A percentile compares a stretch with the other conserved stretches of the same genome.
phyloP scores from a whole-genome alignment of 805 yeast species.

The Torulaspora microellipsoides region DNA sequence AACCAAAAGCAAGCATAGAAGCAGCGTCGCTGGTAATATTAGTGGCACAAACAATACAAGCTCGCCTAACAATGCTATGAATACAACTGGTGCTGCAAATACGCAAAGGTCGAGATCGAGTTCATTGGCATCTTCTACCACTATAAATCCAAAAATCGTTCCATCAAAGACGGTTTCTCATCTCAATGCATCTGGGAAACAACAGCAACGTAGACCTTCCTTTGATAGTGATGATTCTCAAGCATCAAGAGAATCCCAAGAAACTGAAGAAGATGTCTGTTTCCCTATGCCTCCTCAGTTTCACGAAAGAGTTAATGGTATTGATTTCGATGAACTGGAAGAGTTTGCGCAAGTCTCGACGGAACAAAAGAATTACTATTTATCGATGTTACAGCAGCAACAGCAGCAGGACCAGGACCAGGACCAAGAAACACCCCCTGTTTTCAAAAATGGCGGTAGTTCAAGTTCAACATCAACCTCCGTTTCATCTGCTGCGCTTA shows the following conservation, averaged over 20 bases:
- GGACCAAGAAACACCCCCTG: background rate
- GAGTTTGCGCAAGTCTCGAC: slow-evolving; percentile 63
- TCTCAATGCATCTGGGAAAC: slow-evolving; percentile 2
- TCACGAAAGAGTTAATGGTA: slow-evolving; percentile 60
- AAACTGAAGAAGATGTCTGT: slow-evolving; percentile 96
- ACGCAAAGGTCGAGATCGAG: slow-evolving; percentile 24
- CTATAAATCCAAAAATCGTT: slow-evolving; percentile 8
- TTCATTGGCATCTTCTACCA: slow-evolving; percentile 11
- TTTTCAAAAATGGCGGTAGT: slow-evolving; percentile 8
- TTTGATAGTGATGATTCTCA: slow-evolving; percentile 67
- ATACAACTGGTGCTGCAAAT: slow-evolving; percentile 3
- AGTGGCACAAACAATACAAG: background rate
- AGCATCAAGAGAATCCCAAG: slow-evolving; percentile 75
- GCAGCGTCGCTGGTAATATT: background rate
- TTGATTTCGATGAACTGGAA: slow-evolving; percentile 87
- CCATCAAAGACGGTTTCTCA: slow-evolving; percentile 12
- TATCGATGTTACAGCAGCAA: slow-evolving; percentile 18
- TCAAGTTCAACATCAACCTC: slow-evolving; percentile 35
- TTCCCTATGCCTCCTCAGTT: slow-evolving; percentile 78
- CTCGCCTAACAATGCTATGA: background rate
- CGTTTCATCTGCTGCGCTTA: slow-evolving; percentile 49
- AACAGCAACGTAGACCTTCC: slow-evolving; percentile 26
- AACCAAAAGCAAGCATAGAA: background rate
- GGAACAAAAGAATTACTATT: slow-evolving; percentile 40
- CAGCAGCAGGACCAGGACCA: slow-evolving; percentile 3